Percentiles rank a stretch among this genome's conserved stretches.
phyloP scores from a whole-genome alignment of 2,329 filamentous ascomycete genomes.

The Polytolypa hystricis region DNA sequence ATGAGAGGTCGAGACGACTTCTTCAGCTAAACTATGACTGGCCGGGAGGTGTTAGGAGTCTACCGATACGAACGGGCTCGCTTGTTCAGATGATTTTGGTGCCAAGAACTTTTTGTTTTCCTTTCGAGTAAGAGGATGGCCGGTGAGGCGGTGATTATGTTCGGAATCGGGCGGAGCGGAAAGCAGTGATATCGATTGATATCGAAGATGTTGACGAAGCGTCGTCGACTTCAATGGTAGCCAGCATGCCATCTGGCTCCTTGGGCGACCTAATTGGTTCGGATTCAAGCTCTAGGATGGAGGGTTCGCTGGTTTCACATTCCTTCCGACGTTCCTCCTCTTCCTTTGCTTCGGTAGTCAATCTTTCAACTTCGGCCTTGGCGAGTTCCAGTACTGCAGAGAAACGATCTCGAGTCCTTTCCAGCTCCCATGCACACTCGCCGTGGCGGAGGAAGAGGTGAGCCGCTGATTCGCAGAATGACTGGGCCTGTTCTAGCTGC shows the following conservation, averaged over 20 bases:
- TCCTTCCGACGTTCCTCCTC: conserved; percentile 13
- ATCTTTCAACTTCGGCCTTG: conserved; percentile 47
- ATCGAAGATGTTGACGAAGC: conserved; percentile 23
- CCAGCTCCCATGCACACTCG: conserved; percentile 67
- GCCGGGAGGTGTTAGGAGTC: no score
- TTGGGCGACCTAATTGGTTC: conserved; percentile 6
- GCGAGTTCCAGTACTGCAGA: conserved; percentile 52
- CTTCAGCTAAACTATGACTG: no score
- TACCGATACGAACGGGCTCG: no score
- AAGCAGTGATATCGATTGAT: conserved; percentile 26
- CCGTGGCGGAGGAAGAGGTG: conserved; percentile 84
- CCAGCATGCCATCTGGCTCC: conserved; percentile 11
- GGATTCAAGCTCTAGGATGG: conserved; percentile 2
- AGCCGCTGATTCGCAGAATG: conserved; percentile 72
- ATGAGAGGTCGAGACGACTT: no score
- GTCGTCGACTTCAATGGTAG: conserved; percentile 28
- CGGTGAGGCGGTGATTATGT: conserved; percentile 3
- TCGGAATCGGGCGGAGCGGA: conserved; percentile 20
- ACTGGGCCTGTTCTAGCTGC: conserved; percentile 66
- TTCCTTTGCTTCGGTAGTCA: conserved; percentile 40
- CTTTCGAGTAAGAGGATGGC: background rate
- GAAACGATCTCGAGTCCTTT: conserved; percentile 56
- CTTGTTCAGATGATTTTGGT: no score
- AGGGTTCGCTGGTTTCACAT: conserved; percentile 5
- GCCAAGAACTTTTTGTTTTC: no score